Percentiles rank a stretch among this genome's conserved stretches.
Evolutionary conservation across 192 early-diverging fungal species (phyloP).

Genomic region (Thoreauomyces humboldtii): DNA sequence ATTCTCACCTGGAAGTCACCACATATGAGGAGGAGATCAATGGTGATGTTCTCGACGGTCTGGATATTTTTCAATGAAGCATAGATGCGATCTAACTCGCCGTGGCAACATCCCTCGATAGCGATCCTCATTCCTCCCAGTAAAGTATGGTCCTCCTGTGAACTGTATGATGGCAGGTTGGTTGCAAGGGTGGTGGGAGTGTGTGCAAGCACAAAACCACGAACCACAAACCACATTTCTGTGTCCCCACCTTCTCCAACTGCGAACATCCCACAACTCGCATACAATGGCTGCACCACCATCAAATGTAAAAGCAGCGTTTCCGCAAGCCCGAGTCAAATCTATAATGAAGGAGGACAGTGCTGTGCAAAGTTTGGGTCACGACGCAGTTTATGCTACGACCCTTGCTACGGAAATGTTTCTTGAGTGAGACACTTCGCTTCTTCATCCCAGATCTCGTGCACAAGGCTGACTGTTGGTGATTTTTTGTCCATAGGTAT

Average conservation of each 20-base stretch:
- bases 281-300: no score
- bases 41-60: slow-evolving; percentile 52
- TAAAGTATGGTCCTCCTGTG: no score
- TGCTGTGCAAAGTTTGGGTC: not conserved
- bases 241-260: no score
- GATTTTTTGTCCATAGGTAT: no score
- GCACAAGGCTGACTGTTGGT: no score
- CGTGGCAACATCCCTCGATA: slow-evolving; percentile 96
- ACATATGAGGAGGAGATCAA: slow-evolving; percentile 93
- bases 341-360: slow-evolving; percentile 29
- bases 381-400: slow-evolving; percentile 26
- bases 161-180: no score
- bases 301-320: slow-evolving; percentile 18
- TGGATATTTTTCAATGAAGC: slow-evolving; percentile 63
- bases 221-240: no score
- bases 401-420: slow-evolving; percentile 33
- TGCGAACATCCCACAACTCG: no score
- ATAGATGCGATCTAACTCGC: slow-evolving; percentile 90
- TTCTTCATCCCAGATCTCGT: no score
- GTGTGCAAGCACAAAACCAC: no score
- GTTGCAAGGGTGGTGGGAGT: no score
- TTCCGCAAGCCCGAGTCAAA: slow-evolving; percentile 32
- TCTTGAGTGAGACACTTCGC: no score
- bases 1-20: slow-evolving; percentile 87
- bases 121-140: slow-evolving; percentile 79